Evolutionary conservation across 805 yeast species (phyloP).

Genomic region (Schwanniomyces sp.): DNA sequence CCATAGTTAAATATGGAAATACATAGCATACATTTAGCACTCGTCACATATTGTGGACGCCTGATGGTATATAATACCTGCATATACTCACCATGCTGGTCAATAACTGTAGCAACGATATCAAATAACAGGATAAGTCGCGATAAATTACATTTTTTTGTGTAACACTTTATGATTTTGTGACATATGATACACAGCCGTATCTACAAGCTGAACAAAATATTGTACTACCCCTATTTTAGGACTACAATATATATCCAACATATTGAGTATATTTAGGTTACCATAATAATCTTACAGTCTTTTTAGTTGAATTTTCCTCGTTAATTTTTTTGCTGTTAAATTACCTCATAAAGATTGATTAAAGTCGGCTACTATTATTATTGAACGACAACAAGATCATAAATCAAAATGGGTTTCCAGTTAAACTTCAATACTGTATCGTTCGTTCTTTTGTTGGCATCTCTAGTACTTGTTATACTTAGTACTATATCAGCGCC

Average conservation of each 20-base stretch:
- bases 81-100: neutral
- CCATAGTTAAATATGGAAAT: too few species aligned
- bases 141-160: neutral
- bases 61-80: neutral
- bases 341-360: neutral
- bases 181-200: neutral
- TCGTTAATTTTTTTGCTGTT: neutral
- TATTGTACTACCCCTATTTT: neutral
- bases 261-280: neutral
- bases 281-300: neutral
- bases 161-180: neutral
- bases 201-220: neutral
- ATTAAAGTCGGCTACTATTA: too few species aligned
- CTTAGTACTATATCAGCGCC: constrained; percentile 66
- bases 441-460: constrained; percentile 38
- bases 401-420: constrained; percentile 5
- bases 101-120: neutral
- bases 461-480: constrained; percentile 62
- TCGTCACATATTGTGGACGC: too few species aligned
- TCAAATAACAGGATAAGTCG: neutral
- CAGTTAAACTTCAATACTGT: constrained; percentile 13
- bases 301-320: neutral
- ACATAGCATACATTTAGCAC: too few species aligned
- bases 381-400: neutral
- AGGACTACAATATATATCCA: neutral